phyloP scores from a whole-genome alignment of 768 basidiomycete species.

The Mycena belliarum region DNA sequence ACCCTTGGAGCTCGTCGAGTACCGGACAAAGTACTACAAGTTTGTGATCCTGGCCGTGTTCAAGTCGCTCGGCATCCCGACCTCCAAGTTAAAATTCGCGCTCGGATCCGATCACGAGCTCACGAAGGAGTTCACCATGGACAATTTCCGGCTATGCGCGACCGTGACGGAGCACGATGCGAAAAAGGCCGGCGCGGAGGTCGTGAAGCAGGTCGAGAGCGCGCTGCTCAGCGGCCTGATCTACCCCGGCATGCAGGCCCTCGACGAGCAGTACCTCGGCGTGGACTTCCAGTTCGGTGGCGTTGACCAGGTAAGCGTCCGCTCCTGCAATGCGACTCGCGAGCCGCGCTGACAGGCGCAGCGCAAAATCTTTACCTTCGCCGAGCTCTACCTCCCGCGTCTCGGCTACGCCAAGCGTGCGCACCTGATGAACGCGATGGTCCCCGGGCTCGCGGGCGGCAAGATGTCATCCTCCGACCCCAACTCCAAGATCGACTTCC shows the following conservation, averaged over 20 bases:
- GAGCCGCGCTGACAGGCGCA: background rate
- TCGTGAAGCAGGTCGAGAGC: constrained; percentile 96
- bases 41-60: constrained; percentile 81
- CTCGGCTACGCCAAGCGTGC: constrained; percentile 93
- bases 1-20: constrained; percentile 84
- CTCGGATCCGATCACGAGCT: constrained; percentile 94
- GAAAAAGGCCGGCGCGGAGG: constrained; percentile 97
- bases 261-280: constrained; percentile 95
- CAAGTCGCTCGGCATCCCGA: constrained; percentile 87
- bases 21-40: constrained; percentile 91
- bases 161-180: constrained; percentile 94
- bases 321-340: background rate
- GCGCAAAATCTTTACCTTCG: constrained; percentile 80
- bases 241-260: constrained; percentile 94
- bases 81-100: constrained; percentile 78
- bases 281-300: constrained; percentile 99
- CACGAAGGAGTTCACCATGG: constrained; percentile 87
- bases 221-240: constrained; percentile 88
- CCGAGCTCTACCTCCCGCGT: constrained; percentile 91
- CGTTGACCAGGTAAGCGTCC: constrained; percentile 79
- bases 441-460: constrained; percentile 89
- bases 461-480: constrained; percentile 99
- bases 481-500: constrained; percentile 97
- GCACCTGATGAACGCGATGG: constrained; percentile 98
- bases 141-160: constrained; percentile 91